Base-by-base conservation (phyloP, 148 eudicot species). In the Suaeda aralocaspica region DNA sequence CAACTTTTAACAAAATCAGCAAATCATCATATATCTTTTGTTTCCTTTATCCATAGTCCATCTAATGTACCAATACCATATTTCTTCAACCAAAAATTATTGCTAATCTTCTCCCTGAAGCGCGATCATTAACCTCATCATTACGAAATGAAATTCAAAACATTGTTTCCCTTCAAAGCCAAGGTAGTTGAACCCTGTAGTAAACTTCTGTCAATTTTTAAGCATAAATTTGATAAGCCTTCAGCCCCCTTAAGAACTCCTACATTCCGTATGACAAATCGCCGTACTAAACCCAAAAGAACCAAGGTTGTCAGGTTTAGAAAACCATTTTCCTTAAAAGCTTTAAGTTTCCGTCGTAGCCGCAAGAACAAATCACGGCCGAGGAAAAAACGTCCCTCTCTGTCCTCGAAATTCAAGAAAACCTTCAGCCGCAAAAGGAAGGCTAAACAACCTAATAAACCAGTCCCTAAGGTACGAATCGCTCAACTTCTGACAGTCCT, bases 151-250 rank as follows among this genome's bases (percentile, higher is more conserved):
- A 76, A 60, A 53, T 51, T 74, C 62, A 83, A 78, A 76, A 70
- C 73, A 46, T 71, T 75, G 69, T 59, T 57, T 79, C 58, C 77
- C 85, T 87, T 87, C 84, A 87, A 83, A 74, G 77, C 74, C 82
- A 90, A 80, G 81, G 80, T 86, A 50, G 31, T 78, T 44, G 80
- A 75, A 42, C 92, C 97, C 22, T 87, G 86, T 79, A 75, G 80
- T 64, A 84, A 78, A 48, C 26, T 87, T 30, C 33, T 82, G 9
- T 72, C 76, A 28, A 64, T 78, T 61, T 77, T 86, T 68, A 86
- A 73, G 51, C 73, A 77, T 53, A 82, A 58, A 52, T 70, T 72
- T 78, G 71, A 77, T 33, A 81, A 75, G 34, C 91, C 83, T 45
- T 67, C 70, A 1, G 26, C 34, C 9, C 64, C 77, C 34, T 39